Evolutionary conservation across 1,139 yeast genomes (phyloP).

Genomic region (Candida buenavistaensis): DNA sequence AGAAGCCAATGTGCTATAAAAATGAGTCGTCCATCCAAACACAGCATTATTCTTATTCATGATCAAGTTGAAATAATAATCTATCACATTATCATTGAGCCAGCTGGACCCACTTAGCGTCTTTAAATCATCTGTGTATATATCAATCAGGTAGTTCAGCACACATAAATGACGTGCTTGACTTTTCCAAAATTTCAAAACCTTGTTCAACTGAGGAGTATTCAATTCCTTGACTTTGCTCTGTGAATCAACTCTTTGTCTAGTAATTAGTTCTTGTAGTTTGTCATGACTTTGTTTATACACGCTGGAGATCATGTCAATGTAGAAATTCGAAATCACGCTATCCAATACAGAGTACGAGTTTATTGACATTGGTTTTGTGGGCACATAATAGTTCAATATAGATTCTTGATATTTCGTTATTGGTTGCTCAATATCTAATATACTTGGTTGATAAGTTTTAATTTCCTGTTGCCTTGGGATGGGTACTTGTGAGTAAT

Average conservation of each 20-base stretch:
- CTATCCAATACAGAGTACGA: conserved; percentile 19
- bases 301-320: conserved; percentile 17
- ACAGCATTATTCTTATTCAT: conserved; percentile 39
- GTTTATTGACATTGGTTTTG: conserved; percentile 17
- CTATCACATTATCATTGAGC: conserved; percentile 92
- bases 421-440: conserved; percentile 3
- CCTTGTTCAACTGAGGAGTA: conserved; percentile 20
- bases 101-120: conserved; percentile 74
- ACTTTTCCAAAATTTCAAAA: conserved; percentile 25
- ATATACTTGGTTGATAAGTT: neutral
- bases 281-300: conserved; percentile 16
- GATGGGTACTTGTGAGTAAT: conserved; percentile 1
- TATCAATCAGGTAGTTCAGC: conserved; percentile 51
- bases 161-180: conserved; percentile 20
- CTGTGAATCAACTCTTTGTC: conserved; percentile 17
- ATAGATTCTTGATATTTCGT: conserved; percentile 18
- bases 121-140: conserved; percentile 63
- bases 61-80: conserved; percentile 69
- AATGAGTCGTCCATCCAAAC: conserved; percentile 85
- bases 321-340: conserved; percentile 18
- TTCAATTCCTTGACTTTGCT: conserved; percentile 16
- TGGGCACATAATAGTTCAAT: conserved; percentile 18
- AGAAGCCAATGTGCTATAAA: conserved; percentile 66
- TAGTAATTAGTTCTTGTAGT: conserved; percentile 17
- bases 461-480: neutral